These are phyloP conservation scores for Elsinoe arachidis DNA, from an alignment of 2,329 filamentous ascomycete genomes.

Conservation along the genomic window DNA sequence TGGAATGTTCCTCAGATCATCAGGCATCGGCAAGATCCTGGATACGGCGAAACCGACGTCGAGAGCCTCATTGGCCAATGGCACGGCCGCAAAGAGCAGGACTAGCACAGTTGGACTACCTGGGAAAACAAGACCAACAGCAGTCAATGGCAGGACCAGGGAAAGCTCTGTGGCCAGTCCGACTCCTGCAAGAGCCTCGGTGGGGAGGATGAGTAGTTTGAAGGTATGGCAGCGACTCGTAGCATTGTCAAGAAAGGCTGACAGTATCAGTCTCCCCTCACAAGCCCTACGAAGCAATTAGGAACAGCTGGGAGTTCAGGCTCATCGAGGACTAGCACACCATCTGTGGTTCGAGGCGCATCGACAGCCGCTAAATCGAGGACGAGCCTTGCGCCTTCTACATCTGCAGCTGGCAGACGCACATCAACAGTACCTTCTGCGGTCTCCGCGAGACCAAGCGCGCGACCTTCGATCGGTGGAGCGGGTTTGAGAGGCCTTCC, in stretches of 20 bases:
- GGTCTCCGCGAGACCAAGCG: slow-evolving; percentile 21
- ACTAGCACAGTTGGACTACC: slow-evolving; percentile 31
- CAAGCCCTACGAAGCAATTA: slow-evolving; percentile 70
- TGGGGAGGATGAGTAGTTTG: slow-evolving; percentile 39
- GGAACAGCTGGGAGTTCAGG: slow-evolving; percentile 47
- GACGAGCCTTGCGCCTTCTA: slow-evolving; percentile 43
- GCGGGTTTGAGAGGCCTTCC: neutral
- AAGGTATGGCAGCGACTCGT: slow-evolving; percentile 38
- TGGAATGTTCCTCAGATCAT: slow-evolving; percentile 81
- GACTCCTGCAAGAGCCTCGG: slow-evolving; percentile 51
- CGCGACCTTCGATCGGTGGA: slow-evolving; percentile 3
- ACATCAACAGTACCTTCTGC: slow-evolving; percentile 23
- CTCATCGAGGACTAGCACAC: slow-evolving; percentile 57
- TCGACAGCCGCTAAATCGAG: slow-evolving; percentile 43
- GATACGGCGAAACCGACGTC: slow-evolving; percentile 19
- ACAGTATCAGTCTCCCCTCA: slow-evolving; percentile 57
- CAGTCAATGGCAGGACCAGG: slow-evolving; percentile 19
- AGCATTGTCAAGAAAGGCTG: neutral
- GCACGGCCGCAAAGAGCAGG: slow-evolving; percentile 30
- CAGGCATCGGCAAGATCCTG: slow-evolving; percentile 51
- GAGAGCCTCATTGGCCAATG: slow-evolving; percentile 23
- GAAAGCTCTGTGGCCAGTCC: slow-evolving; percentile 55
- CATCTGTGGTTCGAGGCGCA: slow-evolving; percentile 35
- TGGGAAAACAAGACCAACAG: slow-evolving; percentile 18
- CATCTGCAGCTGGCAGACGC: slow-evolving; percentile 20